Evolutionary conservation across 306 rosid genomes (phyloP).

Genomic region (Lagenaria siceraria): DNA sequence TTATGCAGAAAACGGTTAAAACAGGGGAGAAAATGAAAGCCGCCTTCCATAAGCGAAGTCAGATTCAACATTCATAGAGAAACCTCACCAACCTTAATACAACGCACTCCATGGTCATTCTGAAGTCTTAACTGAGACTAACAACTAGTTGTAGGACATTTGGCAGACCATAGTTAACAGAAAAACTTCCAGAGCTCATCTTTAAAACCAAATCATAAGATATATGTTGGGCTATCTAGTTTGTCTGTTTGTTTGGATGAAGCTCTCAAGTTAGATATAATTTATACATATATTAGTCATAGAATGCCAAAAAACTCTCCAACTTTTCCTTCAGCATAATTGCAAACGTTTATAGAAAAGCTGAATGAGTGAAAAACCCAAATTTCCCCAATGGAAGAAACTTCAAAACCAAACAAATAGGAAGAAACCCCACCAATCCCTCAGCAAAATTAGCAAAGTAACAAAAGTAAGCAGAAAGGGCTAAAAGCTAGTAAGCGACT

Average conservation of each 20-base stretch:
- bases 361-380: neutral
- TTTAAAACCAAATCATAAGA: neutral
- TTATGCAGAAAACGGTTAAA: neutral
- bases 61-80: neutral
- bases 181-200: neutral
- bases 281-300: neutral
- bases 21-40: neutral
- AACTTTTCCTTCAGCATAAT: neutral
- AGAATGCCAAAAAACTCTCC: neutral
- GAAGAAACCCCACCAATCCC: neutral
- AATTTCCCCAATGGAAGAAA: neutral
- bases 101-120: neutral
- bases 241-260: neutral
- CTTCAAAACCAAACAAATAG: neutral
- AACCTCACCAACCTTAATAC: neutral
- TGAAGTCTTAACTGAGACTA: neutral
- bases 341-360: neutral
- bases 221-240: neutral
- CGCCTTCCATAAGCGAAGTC: neutral
- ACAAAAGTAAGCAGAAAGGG: neutral
- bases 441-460: neutral
- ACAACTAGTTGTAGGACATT: neutral
- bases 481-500: neutral
- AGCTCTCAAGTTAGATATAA: neutral
- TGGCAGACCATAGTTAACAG: neutral